Base-by-base conservation (phyloP, 805 yeast species). In the Zygoascus ofunaensis region DNA sequence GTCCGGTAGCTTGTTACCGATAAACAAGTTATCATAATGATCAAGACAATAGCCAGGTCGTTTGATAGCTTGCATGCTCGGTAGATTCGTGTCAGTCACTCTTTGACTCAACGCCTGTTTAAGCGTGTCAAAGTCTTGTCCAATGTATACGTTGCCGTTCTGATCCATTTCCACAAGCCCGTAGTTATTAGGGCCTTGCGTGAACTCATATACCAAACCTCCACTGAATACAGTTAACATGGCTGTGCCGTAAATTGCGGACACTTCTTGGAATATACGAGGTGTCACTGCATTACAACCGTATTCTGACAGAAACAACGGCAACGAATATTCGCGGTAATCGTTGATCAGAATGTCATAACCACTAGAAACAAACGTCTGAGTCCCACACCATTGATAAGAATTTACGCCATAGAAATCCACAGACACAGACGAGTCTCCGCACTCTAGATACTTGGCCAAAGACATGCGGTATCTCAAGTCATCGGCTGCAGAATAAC, bases 401-500 rank as follows among this genome's bases (percentile, higher is more conserved):
- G 87, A 77, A 58, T 82, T 82, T 45, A 82, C 84, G 2, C 90
- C 92, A 58, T 82, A 82, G 54, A 82, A 82, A 58, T 90, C 97
- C 15, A 70, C 65, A 1, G 62, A 56, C 4, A 60, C 63, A 32
- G 74, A 79, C 2, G 70, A 70, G 18, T 76, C 78, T 20, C 78
- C 73, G 56, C 97, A 89, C 55, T 82, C 90, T 45, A 90, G 71
- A 59, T 84, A 90, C 46, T 77, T 73, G 0, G 96, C 82, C 39
- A 89, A 70, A 0, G 95, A 74, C 5, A 76, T 74, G 55, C 97
- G 71, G 62, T 76, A 89, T 42, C 71, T 64, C 48, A 89, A 70
- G 57, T 89, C 97, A 64, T 90, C 97, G 1, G 97, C 97, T 0
- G 97, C 97, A 0, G 97, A 87, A 61, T 90, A 90, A 0, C 97